Evolutionary conservation across 2,329 filamentous ascomycete species (phyloP).

Genomic region (Ophiosphaerella korrae): DNA sequence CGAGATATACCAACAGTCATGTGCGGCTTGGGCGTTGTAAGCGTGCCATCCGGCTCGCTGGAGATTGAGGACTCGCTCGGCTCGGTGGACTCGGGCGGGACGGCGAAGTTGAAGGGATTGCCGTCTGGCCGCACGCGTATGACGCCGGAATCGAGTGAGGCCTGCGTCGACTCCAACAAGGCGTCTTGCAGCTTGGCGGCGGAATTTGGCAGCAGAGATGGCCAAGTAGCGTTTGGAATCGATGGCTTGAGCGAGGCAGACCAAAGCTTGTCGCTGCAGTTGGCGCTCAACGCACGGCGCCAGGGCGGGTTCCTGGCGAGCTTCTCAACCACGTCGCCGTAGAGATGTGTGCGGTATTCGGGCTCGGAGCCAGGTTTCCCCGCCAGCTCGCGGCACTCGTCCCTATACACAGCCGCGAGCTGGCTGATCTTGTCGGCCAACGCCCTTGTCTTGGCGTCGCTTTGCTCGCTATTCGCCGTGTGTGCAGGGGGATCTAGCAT

Average conservation of each 20-base stretch:
- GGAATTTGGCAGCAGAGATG: not conserved
- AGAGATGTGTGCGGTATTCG: slow-evolving; percentile 5
- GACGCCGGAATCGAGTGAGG: not conserved
- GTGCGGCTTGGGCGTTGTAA: slow-evolving; percentile 11
- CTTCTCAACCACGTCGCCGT: slow-evolving; percentile 2
- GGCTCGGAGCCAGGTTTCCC: slow-evolving; percentile 6
- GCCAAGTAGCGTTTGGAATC: not conserved
- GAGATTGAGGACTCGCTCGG: slow-evolving; percentile 4
- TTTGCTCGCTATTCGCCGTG: too few species aligned
- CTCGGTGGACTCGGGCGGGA: not conserved
- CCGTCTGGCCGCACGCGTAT: not conserved
- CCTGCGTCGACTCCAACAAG: not conserved
- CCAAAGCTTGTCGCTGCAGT: slow-evolving; percentile 6
- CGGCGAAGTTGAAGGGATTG: not conserved
- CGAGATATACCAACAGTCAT: slow-evolving; percentile 10
- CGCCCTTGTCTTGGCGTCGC: not conserved
- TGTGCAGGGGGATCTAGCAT: not conserved
- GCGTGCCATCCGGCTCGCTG: not conserved
- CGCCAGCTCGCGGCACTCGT: slow-evolving; percentile 3
- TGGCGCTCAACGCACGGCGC: not conserved
- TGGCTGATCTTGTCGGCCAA: not conserved
- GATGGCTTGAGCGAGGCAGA: not conserved
- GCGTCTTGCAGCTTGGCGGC: not conserved
- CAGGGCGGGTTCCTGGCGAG: not conserved
- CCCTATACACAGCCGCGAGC: slow-evolving; percentile 1